Conservation (phyloP, 371 early-diverging fungal species). For the Choanephora cucurbitarum region DNA sequence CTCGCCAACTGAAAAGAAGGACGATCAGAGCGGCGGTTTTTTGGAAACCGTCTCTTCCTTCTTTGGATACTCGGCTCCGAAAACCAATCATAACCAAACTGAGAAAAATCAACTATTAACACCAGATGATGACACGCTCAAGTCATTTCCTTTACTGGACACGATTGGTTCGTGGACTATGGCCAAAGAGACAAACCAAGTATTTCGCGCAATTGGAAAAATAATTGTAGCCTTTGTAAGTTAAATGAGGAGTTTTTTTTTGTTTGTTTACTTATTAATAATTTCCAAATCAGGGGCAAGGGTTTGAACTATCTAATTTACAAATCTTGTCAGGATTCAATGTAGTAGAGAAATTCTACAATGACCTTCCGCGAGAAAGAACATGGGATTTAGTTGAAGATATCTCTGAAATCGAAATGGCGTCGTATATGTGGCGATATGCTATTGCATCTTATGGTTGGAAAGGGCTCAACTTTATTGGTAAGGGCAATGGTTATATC, state of each 20-base stretch:
- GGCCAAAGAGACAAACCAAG: constrained; percentile 64
- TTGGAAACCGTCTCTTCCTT: constrained; percentile 13
- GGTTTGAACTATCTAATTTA: constrained; percentile 68
- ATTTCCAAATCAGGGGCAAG: constrained; percentile 56
- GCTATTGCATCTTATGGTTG: constrained; percentile 74
- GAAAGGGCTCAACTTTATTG: constrained; percentile 77
- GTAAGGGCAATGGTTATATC: constrained; percentile 65
- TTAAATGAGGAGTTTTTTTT: constrained; percentile 9
- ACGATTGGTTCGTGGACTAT: constrained; percentile 52
- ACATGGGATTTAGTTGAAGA: constrained; percentile 35
- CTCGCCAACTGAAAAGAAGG: background rate
- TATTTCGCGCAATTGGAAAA: constrained; percentile 65
- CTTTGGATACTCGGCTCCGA: constrained; percentile 9
- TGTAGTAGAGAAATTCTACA: constrained; percentile 61
- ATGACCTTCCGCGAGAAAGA: constrained; percentile 37
- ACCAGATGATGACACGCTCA: constrained; percentile 29
- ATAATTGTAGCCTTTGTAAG: constrained; percentile 69
- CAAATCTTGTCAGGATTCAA: constrained; percentile 71
- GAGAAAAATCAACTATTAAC: background rate
- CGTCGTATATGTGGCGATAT: constrained; percentile 58
- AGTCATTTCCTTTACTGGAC: constrained; percentile 35
- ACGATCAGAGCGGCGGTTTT: background rate
- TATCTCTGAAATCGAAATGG: constrained; percentile 52
- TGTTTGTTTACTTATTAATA: background rate
- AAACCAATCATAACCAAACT: background rate